Percentiles rank a stretch among this genome's conserved stretches.
Evolutionary conservation across 179 eudicot species (phyloP).

Genomic region (Silene coronaria): DNA sequence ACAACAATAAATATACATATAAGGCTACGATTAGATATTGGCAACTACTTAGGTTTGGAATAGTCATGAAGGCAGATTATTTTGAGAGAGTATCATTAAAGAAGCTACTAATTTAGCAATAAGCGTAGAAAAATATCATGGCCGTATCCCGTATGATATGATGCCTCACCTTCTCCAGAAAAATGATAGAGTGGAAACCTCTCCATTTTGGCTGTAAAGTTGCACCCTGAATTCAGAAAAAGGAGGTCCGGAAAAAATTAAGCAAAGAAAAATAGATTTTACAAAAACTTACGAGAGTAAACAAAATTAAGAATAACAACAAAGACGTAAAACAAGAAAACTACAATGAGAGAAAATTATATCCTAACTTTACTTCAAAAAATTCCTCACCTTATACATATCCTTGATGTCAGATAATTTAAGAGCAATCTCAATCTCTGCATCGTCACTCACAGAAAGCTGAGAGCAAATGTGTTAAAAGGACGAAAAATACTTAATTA

Average conservation of each 20-base stretch:
- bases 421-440: constrained; percentile 41
- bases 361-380: background rate
- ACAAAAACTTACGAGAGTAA: background rate
- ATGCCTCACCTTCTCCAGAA: constrained; percentile 61
- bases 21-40: background rate
- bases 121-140: background rate
- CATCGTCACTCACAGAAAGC: constrained; percentile 37
- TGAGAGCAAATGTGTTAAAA: constrained; percentile 16
- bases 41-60: background rate
- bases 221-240: constrained; percentile 52
- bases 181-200: constrained; percentile 76
- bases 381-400: constrained; percentile 52
- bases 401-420: constrained; percentile 47
- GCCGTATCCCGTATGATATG: too few relatives aligned
- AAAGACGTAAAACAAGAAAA: background rate
- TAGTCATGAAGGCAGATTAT: background rate
- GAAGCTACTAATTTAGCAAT: background rate
- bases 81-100: background rate
- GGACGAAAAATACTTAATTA: background rate
- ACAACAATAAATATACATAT: background rate
- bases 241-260: background rate
- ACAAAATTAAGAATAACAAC: background rate
- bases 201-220: constrained; percentile 69
- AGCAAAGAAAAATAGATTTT: background rate
- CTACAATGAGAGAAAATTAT: background rate